phyloP scores from a whole-genome alignment of 2,329 filamentous ascomycete genomes.

The Claviceps monticola region DNA sequence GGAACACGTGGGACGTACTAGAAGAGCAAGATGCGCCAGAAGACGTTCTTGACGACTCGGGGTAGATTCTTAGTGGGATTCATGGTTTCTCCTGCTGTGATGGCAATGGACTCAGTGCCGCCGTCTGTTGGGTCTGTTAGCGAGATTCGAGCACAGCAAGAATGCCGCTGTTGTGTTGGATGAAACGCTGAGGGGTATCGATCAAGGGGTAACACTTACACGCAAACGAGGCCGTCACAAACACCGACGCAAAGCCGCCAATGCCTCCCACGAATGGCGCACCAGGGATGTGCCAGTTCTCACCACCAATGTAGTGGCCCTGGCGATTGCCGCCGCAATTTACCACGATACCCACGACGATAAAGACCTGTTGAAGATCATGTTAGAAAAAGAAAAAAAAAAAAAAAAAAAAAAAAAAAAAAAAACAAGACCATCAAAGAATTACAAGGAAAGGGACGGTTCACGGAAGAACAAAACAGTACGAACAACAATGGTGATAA shows the following conservation, averaged over 20 bases:
- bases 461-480: too few species aligned
- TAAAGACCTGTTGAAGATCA: constrained; percentile 30
- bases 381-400: not conserved
- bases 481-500: constrained; percentile 33
- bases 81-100: constrained; percentile 52
- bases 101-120: constrained; percentile 50
- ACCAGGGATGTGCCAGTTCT: constrained; percentile 43
- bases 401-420: too few species aligned
- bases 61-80: constrained; percentile 47
- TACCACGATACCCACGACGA: constrained; percentile 44
- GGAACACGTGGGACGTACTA: constrained; percentile 14
- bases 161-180: too few species aligned
- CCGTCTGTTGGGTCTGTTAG: constrained; percentile 13
- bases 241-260: constrained; percentile 47
- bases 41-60: constrained; percentile 50
- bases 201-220: constrained; percentile 26
- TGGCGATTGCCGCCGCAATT: constrained; percentile 38
- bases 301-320: constrained; percentile 42
- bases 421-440: not conserved
- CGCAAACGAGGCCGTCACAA: constrained; percentile 42
- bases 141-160: too few species aligned
- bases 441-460: not conserved
- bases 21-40: constrained; percentile 47
- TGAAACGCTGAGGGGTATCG: too few species aligned
- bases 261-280: constrained; percentile 53